phyloP scores from a whole-genome alignment of 805 yeast genomes.

The Saccharomycopsis selenospora region DNA sequence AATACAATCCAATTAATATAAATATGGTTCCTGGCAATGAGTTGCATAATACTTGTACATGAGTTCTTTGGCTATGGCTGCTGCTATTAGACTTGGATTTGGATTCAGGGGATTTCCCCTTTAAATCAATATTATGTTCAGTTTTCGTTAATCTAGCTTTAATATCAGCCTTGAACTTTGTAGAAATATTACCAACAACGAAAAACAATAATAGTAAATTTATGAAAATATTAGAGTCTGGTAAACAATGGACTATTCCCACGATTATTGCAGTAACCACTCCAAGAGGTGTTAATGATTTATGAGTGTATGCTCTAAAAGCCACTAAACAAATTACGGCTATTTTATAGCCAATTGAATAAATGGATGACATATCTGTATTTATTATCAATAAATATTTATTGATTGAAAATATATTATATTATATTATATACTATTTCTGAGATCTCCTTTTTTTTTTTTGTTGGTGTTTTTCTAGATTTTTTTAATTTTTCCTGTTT shows the following conservation, averaged over 20 bases:
- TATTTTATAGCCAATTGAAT: not conserved
- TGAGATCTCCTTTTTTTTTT: too few species aligned
- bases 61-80: constrained; percentile 29
- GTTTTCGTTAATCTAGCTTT: constrained; percentile 30
- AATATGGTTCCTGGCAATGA: constrained; percentile 33
- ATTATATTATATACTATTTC: too few species aligned
- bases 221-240: constrained; percentile 31
- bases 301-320: constrained; percentile 28
- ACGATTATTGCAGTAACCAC: constrained; percentile 31
- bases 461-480: too few species aligned
- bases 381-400: too few species aligned
- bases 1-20: constrained; percentile 25
- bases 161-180: constrained; percentile 33
- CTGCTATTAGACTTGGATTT: not conserved
- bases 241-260: constrained; percentile 35
- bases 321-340: constrained; percentile 19
- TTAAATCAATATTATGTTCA: constrained; percentile 11
- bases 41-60: constrained; percentile 37
- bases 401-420: too few species aligned
- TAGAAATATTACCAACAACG: constrained; percentile 33
- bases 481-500: too few species aligned
- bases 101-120: constrained; percentile 2
- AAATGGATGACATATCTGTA: not conserved
- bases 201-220: constrained; percentile 32
- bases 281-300: constrained; percentile 33